Percentiles rank a stretch among this genome's conserved stretches.
phyloP scores from a whole-genome alignment of 2,329 filamentous ascomycete genomes.

The Periglandula ipomoeae region DNA sequence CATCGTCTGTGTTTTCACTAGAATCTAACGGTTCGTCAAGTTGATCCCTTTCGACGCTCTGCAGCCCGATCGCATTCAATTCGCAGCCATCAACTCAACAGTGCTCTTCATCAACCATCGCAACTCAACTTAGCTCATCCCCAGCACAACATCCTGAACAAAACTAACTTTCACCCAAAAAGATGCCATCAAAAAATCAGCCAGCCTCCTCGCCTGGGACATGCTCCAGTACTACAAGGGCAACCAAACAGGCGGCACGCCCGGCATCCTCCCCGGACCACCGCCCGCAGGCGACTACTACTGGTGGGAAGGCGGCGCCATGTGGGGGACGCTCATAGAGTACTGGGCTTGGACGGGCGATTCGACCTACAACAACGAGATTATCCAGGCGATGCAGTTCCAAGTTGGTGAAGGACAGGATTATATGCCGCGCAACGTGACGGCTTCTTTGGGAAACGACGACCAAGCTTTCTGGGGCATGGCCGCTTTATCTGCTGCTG shows the following conservation, averaged over 20 bases:
- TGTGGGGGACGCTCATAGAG: slow-evolving; percentile 55
- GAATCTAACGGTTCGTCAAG: no score
- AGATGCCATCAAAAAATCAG: slow-evolving; percentile 31
- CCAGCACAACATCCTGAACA: no score
- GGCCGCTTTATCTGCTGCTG: slow-evolving; percentile 51
- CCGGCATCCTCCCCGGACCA: slow-evolving; percentile 38
- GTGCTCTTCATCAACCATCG: no score
- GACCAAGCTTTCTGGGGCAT: slow-evolving; percentile 61
- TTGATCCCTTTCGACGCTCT: no score
- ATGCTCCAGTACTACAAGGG: slow-evolving; percentile 38
- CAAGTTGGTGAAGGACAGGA: slow-evolving; percentile 44
- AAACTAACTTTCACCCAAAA: no score
- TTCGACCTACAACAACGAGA: slow-evolving; percentile 43
- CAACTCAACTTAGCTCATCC: no score
- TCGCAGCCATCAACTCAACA: no score
- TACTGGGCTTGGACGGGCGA: slow-evolving; percentile 58
- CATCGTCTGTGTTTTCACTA: no score
- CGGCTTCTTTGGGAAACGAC: slow-evolving; percentile 48
- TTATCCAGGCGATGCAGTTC: slow-evolving; percentile 41
- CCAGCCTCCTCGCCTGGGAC: slow-evolving; percentile 32
- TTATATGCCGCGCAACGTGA: slow-evolving; percentile 47
- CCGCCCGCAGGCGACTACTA: slow-evolving; percentile 42
- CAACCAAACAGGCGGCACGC: slow-evolving; percentile 32
- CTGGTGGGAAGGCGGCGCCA: slow-evolving; percentile 57
- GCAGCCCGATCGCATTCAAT: no score